Conservation (phyloP, 2,329 filamentous ascomycete genomes). For the Scorias spongiosa region DNA sequence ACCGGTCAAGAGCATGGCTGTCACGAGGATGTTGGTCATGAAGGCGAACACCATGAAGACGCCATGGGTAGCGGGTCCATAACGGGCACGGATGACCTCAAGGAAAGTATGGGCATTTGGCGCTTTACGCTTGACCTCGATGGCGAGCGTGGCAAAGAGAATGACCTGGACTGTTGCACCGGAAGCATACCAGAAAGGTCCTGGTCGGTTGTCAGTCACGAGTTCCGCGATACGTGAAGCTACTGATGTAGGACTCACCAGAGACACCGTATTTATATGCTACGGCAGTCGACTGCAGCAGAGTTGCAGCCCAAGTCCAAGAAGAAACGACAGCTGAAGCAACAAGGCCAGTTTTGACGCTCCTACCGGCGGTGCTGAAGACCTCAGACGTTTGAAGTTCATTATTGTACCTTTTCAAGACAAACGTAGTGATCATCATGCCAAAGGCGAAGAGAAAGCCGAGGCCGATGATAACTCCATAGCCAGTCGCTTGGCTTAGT, state of each 20-base stretch:
- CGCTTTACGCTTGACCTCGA: slow-evolving; percentile 72
- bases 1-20: slow-evolving; percentile 76
- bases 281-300: slow-evolving; percentile 54
- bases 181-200: slow-evolving; percentile 52
- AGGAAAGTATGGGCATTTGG: slow-evolving; percentile 69
- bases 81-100: slow-evolving; percentile 68
- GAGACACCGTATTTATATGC: slow-evolving; percentile 55
- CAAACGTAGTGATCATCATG: slow-evolving; percentile 60
- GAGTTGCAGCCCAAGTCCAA: slow-evolving; percentile 68
- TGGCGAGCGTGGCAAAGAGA: slow-evolving; percentile 78
- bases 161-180: slow-evolving; percentile 71
- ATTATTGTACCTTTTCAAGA: slow-evolving; percentile 53
- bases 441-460: slow-evolving; percentile 60
- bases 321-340: slow-evolving; percentile 81
- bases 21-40: slow-evolving; percentile 66
- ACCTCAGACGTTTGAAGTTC: slow-evolving; percentile 84
- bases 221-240: neutral
- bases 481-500: slow-evolving; percentile 49
- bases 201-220: slow-evolving; percentile 11
- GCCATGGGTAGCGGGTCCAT: slow-evolving; percentile 56
- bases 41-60: slow-evolving; percentile 73
- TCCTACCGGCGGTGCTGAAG: slow-evolving; percentile 78
- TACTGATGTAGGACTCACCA: neutral
- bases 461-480: slow-evolving; percentile 62
- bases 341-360: slow-evolving; percentile 77